phyloP scores from a whole-genome alignment of 1,139 yeast species.

The Saccharomycopsis phalli region DNA sequence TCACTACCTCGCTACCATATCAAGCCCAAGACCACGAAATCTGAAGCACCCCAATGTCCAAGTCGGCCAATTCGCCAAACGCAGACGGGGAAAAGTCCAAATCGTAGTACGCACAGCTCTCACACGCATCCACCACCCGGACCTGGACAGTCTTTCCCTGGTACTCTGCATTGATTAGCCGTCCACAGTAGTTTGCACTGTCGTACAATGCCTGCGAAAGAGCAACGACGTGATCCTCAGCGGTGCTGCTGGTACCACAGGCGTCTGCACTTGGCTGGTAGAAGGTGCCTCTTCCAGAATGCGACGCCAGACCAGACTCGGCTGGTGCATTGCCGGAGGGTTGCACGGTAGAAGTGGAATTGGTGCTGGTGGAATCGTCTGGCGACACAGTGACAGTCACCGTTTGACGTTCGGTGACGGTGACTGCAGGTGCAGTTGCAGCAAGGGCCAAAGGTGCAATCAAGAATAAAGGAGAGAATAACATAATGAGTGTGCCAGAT shows the following conservation, averaged over 20 bases:
- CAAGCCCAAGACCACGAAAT: conserved; percentile 38
- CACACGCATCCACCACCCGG: conserved; percentile 47
- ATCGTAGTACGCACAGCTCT: conserved; percentile 38
- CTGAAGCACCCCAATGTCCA: conserved; percentile 37
- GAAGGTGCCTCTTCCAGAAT: conserved; percentile 31
- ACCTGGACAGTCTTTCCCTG: conserved; percentile 40
- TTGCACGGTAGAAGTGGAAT: conserved; percentile 23
- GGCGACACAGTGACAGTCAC: not conserved
- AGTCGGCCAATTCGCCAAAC: conserved; percentile 36
- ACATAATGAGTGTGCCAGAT: no score
- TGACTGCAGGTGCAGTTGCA: no score
- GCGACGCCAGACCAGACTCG: no score
- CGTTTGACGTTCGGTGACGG: no score
- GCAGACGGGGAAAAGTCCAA: conserved; percentile 50
- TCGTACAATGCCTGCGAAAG: conserved; percentile 27
- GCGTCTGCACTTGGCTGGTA: conserved; percentile 28
- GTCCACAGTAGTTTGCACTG: conserved; percentile 35
- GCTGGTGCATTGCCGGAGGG: no score
- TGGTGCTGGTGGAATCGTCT: conserved; percentile 18
- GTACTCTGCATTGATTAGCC: conserved; percentile 35
- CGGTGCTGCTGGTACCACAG: conserved; percentile 29
- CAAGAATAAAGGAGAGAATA: no score
- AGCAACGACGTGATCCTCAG: conserved; percentile 28
- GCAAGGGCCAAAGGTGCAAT: no score
- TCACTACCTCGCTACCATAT: no score